Percentiles rank a stretch among this genome's conserved stretches.
Evolutionary conservation across 371 early-diverging fungal species (phyloP).

Genomic region (Rhizopus arrhizus): DNA sequence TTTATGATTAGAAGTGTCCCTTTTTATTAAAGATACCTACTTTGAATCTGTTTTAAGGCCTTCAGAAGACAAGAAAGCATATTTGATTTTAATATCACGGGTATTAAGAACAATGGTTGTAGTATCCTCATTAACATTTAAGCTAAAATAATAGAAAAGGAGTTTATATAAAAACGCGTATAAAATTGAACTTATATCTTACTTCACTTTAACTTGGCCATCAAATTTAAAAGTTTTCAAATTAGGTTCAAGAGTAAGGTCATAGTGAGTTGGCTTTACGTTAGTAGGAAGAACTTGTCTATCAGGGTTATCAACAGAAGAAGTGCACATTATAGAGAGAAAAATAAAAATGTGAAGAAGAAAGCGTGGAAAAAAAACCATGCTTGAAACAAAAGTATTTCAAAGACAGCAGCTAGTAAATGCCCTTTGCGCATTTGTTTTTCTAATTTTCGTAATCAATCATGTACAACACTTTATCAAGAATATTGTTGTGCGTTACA

Average conservation of each 20-base stretch:
- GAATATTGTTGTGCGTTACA: no score
- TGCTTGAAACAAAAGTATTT: background rate
- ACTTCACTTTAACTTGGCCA: conserved; percentile 66
- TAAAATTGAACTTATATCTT: conserved; percentile 17
- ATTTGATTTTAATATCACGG: conserved; percentile 56
- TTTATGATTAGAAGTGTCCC: no score
- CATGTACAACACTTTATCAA: no score
- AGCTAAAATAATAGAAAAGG: conserved; percentile 23
- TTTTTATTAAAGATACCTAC: conserved; percentile 29
- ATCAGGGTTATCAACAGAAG: conserved; percentile 27
- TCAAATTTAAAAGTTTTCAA: conserved; percentile 66
- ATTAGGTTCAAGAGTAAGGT: conserved; percentile 68
- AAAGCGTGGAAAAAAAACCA: conserved; percentile 6
- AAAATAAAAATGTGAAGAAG: background rate
- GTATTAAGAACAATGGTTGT: conserved; percentile 66
- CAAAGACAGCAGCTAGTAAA: no score
- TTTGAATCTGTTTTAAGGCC: conserved; percentile 52
- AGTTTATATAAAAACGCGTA: background rate
- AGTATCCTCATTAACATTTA: conserved; percentile 64
- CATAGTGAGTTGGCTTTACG: conserved; percentile 76
- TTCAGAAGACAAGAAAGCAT: conserved; percentile 50
- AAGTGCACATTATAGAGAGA: conserved; percentile 17
- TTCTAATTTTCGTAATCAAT: no score
- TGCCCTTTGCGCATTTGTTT: no score
- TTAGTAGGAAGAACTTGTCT: conserved; percentile 74